Percentiles rank a stretch among this genome's conserved stretches.
Evolutionary conservation across 2,329 filamentous ascomycete species (phyloP).

Genomic region (Aspergillus novofumigatus): DNA sequence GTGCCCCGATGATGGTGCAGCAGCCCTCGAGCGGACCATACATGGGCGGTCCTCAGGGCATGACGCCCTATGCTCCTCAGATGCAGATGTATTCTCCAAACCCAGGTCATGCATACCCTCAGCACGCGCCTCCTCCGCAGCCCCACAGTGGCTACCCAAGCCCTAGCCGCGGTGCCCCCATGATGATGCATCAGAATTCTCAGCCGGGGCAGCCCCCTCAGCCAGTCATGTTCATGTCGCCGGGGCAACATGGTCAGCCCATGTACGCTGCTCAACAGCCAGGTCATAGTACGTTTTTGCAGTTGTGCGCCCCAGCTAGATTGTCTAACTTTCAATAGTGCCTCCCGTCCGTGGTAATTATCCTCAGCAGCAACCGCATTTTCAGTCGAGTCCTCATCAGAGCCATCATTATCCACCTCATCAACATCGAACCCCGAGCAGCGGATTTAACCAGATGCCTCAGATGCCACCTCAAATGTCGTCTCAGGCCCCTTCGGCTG

Average conservation of each 20-base stretch:
- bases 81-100: conserved; percentile 80
- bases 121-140: conserved; percentile 47
- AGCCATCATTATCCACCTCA: conserved; percentile 58
- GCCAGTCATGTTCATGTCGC: conserved; percentile 70
- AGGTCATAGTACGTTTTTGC: conserved; percentile 64
- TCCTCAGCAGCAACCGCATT: conserved; percentile 59
- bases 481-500: conserved; percentile 30
- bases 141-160: conserved; percentile 78
- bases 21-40: conserved; percentile 64
- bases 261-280: conserved; percentile 67
- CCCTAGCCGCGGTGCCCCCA: conserved; percentile 75
- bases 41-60: conserved; percentile 67
- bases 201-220: conserved; percentile 75
- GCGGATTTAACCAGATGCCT: conserved; percentile 49
- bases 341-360: conserved; percentile 57
- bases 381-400: conserved; percentile 62
- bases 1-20: conserved; percentile 78
- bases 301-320: conserved; percentile 7
- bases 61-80: conserved; percentile 65
- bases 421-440: conserved; percentile 53
- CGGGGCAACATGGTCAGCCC: conserved; percentile 70
- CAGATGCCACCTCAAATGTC: conserved; percentile 44
- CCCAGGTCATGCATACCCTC: conserved; percentile 64
- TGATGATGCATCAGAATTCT: conserved; percentile 94
- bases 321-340: conserved; percentile 45